phyloP scores from a whole-genome alignment of 371 early-diverging fungal species.

The Basidiobolus heterosporus region DNA sequence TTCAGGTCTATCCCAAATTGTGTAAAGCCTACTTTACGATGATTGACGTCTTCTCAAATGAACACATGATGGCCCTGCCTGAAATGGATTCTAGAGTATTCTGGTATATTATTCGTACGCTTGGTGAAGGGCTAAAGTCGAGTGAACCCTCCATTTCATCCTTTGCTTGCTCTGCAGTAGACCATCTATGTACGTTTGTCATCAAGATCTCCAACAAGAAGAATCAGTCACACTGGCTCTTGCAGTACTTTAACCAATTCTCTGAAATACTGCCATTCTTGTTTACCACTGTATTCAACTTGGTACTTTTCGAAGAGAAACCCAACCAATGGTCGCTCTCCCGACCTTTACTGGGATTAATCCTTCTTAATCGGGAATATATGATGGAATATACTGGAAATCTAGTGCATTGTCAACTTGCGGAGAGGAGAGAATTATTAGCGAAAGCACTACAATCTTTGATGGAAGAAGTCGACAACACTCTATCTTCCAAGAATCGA shows the following conservation, averaged over 20 bases:
- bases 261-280: conserved; percentile 39
- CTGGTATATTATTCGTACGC: conserved; percentile 36
- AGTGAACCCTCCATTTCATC: conserved; percentile 36
- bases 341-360: conserved; percentile 60
- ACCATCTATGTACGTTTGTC: conserved; percentile 50
- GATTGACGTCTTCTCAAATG: conserved; percentile 41
- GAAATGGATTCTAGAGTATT: conserved; percentile 30
- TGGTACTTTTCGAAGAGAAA: conserved; percentile 61
- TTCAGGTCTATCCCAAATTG: conserved; percentile 53
- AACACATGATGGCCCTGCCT: conserved; percentile 42
- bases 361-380: conserved; percentile 49
- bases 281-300: conserved; percentile 43
- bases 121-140: conserved; percentile 25
- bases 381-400: conserved; percentile 42
- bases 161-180: conserved; percentile 51
- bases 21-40: conserved; percentile 33
- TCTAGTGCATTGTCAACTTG: conserved; percentile 51
- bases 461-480: conserved; percentile 49
- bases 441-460: conserved; percentile 28
- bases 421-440: conserved; percentile 17
- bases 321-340: conserved; percentile 69
- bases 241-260: conserved; percentile 28
- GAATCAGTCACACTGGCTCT: conserved; percentile 25
- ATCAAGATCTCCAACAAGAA: conserved; percentile 39
- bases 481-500: conserved; percentile 40